Percentiles rank a stretch among this genome's conserved stretches.
phyloP scores from a whole-genome alignment of 768 basidiomycete species.

The Kondoa subrosea region DNA sequence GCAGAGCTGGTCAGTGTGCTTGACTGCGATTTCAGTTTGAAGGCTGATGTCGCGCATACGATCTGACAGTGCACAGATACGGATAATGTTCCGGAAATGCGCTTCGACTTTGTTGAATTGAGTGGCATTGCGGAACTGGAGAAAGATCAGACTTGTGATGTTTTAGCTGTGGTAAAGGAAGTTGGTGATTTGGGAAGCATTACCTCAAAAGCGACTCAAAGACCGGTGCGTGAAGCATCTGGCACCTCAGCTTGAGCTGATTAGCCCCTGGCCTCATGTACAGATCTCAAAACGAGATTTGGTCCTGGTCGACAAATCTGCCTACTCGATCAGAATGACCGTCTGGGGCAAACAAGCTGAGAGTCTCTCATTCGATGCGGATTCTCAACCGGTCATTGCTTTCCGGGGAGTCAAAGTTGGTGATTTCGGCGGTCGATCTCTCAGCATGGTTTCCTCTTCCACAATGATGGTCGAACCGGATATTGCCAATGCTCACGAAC shows the following conservation, averaged over 20 bases:
- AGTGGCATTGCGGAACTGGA: slow-evolving; percentile 44
- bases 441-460: slow-evolving; percentile 67
- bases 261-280: no score
- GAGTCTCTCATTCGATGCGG: slow-evolving; percentile 35
- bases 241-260: slow-evolving; percentile 4
- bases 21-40: neutral
- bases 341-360: slow-evolving; percentile 95
- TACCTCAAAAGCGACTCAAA: slow-evolving; percentile 54
- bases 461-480: slow-evolving; percentile 76
- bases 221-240: slow-evolving; percentile 39
- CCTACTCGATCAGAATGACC: slow-evolving; percentile 62
- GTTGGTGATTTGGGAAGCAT: slow-evolving; percentile 52
- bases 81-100: slow-evolving; percentile 56
- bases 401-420: slow-evolving; percentile 88
- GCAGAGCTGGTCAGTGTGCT: slow-evolving; percentile 51
- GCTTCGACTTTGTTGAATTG: slow-evolving; percentile 63
- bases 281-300: slow-evolving; percentile 81
- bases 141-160: slow-evolving; percentile 70
- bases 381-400: slow-evolving; percentile 50
- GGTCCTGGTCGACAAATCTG: slow-evolving; percentile 66
- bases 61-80: slow-evolving; percentile 58
- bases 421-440: slow-evolving; percentile 71
- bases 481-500: slow-evolving; percentile 64
- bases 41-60: neutral
- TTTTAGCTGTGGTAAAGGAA: slow-evolving; percentile 73